phyloP scores from a whole-genome alignment of 164 flowering plant genomes.

The Berberis thunbergii region DNA sequence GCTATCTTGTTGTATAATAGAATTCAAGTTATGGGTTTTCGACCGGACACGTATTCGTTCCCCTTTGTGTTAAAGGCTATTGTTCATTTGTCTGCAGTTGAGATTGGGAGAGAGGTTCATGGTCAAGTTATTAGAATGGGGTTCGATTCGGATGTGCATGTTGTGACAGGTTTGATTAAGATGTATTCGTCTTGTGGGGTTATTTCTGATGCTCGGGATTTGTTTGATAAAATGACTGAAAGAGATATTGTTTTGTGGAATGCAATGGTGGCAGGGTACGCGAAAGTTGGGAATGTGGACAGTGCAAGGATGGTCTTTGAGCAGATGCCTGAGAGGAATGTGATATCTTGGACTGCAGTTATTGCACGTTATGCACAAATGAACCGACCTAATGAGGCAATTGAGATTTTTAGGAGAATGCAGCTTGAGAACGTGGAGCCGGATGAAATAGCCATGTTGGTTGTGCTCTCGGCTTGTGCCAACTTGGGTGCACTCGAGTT shows the following conservation, averaged over 20 bases:
- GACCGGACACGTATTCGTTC: no score
- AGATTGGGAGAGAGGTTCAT: not conserved
- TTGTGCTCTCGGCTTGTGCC: slow-evolving; percentile 1
- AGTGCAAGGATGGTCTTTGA: not conserved
- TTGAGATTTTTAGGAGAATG: not conserved
- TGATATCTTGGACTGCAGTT: slow-evolving; percentile 1
- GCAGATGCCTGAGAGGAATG: slow-evolving; percentile 3
- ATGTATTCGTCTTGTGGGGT: slow-evolving; percentile 1
- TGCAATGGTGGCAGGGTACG: slow-evolving; percentile 3
- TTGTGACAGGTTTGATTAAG: slow-evolving; percentile 1
- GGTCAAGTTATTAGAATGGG: not conserved
- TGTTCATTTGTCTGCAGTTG: not conserved
- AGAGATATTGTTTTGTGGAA: slow-evolving; percentile 1
- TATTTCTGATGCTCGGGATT: no score
- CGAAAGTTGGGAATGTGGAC: slow-evolving; percentile 1
- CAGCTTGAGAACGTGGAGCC: not conserved
- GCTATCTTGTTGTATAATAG: no score
- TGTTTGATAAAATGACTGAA: not conserved
- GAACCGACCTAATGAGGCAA: slow-evolving; percentile 1
- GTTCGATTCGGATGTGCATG: not conserved
- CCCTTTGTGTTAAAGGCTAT: no score
- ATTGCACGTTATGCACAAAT: not conserved
- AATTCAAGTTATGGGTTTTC: no score
- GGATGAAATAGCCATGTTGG: slow-evolving; percentile 1
- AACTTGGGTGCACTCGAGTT: slow-evolving; percentile 3